phyloP scores from a whole-genome alignment of 495 filamentous ascomycete species.

The Daldinia grandis region DNA sequence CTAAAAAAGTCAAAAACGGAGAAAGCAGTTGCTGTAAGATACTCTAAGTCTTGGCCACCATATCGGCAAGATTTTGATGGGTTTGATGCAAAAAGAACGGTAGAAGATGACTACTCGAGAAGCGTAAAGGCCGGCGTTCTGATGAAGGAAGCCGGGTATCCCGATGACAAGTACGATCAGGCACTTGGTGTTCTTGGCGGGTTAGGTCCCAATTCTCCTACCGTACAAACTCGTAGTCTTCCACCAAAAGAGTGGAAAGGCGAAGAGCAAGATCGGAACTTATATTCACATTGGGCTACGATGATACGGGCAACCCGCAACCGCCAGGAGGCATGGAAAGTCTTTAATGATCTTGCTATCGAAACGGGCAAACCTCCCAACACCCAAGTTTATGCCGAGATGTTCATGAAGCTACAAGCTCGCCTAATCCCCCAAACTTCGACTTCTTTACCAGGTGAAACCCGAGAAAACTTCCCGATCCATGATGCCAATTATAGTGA shows the following conservation, averaged over 20 bases:
- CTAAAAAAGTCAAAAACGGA: constrained; percentile 51
- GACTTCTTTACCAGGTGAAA: constrained; percentile 50
- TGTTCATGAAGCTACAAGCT: constrained; percentile 56
- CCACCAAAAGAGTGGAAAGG: constrained; percentile 33
- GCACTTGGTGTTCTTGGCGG: constrained; percentile 52
- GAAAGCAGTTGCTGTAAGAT: constrained; percentile 47
- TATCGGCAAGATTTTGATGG: constrained; percentile 55
- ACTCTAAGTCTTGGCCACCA: constrained; percentile 56
- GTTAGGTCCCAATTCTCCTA: constrained; percentile 45
- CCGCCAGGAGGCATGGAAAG: constrained; percentile 54
- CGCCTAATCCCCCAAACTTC: constrained; percentile 15
- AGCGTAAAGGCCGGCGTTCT: constrained; percentile 51
- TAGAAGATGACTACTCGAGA: constrained; percentile 54
- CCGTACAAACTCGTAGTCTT: constrained; percentile 53
- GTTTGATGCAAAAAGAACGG: constrained; percentile 51
- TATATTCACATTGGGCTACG: constrained; percentile 49
- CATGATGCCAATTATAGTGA: constrained; percentile 53
- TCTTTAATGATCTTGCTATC: constrained; percentile 48
- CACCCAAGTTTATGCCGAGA: constrained; percentile 51
- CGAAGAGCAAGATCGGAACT: constrained; percentile 36
- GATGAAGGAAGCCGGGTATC: constrained; percentile 54
- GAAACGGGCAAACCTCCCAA: constrained; percentile 40
- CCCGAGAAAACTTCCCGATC: constrained; percentile 48
- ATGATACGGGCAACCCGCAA: constrained; percentile 54
- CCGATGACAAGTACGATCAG: constrained; percentile 44